A percentile compares a stretch with the other conserved stretches of the same genome.
These are phyloP conservation scores for Laburnicola sp. DNA, from an alignment of 2,329 filamentous ascomycete species.

Conservation along the genomic window DNA sequence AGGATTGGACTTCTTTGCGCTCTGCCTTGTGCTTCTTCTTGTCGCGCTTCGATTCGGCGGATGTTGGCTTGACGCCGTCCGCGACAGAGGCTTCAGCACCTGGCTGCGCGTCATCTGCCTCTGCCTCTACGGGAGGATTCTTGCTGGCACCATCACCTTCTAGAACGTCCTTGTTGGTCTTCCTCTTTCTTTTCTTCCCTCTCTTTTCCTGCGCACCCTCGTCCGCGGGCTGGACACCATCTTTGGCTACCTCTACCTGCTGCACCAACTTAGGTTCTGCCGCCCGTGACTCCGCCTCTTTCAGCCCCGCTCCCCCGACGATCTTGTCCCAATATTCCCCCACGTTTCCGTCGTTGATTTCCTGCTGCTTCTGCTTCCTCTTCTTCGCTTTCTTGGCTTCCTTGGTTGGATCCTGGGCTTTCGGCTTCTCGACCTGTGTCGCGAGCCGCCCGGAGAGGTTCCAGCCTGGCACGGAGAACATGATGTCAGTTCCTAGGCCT, in stretches of 20 bases:
- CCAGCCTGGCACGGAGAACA: conserved; percentile 97
- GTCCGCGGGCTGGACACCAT: conserved; percentile 30
- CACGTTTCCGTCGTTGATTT: conserved; percentile 71
- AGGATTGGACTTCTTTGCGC: conserved; percentile 27
- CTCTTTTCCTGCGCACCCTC: conserved; percentile 43
- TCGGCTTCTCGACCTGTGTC: conserved; percentile 60
- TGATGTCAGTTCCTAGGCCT: conserved; percentile 43
- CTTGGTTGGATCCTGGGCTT: conserved; percentile 42
- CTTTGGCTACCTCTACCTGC: conserved; percentile 63
- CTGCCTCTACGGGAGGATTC: conserved; percentile 14
- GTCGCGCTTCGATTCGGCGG: conserved; percentile 34
- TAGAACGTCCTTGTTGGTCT: conserved; percentile 30
- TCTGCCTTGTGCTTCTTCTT: conserved; percentile 43
- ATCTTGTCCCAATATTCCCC: conserved; percentile 47
- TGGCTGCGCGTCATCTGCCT: conserved; percentile 34
- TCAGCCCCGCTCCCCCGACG: conserved; percentile 59
- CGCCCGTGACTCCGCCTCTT: conserved; percentile 63
- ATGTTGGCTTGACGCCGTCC: background rate
- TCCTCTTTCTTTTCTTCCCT: conserved; percentile 38
- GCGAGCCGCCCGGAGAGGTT: conserved; percentile 77
- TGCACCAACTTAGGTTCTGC: conserved; percentile 69
- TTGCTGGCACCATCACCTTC: conserved; percentile 26
- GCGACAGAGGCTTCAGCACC: conserved; percentile 9
- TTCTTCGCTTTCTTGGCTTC: conserved; percentile 62
- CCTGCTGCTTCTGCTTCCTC: conserved; percentile 65